Evolutionary conservation across 2,329 filamentous ascomycete species (phyloP).

Genomic region (Pestalotiopsis sp.): DNA sequence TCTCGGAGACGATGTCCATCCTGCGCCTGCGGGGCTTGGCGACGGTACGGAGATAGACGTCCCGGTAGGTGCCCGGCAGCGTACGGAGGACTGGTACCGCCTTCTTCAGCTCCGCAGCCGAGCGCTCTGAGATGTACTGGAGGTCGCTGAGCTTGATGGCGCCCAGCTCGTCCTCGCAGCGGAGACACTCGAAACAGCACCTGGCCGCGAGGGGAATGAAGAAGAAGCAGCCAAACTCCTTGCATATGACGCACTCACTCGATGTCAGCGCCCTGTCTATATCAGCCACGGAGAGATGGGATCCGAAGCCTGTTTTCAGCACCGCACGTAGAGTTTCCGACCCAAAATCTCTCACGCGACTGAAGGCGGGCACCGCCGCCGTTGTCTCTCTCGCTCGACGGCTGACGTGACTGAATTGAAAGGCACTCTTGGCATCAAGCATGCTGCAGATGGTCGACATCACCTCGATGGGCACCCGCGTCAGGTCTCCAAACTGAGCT

Average conservation of each 20-base stretch:
- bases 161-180: not conserved
- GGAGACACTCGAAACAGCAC: not conserved
- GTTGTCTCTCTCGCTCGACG: not conserved
- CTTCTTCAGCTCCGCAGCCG: not conserved
- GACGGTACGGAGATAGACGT: not conserved
- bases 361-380: not conserved
- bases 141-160: not conserved
- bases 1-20: not conserved
- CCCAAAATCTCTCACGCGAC: not conserved
- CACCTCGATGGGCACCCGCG: not conserved
- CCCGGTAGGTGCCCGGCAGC: not conserved
- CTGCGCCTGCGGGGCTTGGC: not conserved
- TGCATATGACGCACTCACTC: not conserved
- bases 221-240: not conserved
- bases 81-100: not conserved
- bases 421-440: not conserved
- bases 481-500: not conserved
- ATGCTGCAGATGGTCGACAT: not conserved
- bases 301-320: not conserved
- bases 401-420: not conserved
- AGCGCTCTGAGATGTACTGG: not conserved
- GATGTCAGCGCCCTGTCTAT: not conserved
- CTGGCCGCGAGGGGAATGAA: not conserved
- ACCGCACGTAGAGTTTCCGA: not conserved
- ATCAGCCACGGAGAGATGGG: not conserved